Evolutionary conservation across 495 filamentous ascomycete species (phyloP), one percentile per base, ranked within the genome.

Genomic region (Penicillium macrosclerotiorum): DNA sequence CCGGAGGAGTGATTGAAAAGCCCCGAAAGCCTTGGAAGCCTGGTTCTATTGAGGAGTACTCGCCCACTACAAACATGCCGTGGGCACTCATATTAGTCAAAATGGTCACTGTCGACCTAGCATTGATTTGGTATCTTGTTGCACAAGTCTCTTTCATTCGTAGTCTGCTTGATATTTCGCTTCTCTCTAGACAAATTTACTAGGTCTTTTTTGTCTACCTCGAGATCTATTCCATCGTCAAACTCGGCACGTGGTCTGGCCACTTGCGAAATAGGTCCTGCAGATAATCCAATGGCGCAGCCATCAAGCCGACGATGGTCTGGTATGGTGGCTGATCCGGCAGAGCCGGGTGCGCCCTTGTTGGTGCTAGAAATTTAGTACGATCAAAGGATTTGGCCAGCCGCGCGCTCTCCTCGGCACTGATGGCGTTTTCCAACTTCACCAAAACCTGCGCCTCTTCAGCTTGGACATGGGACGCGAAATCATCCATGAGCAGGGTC

Each of bases 361-460:
- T 77, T 0, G 81, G 82, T 0, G 79, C 75, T 54, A 86, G 82
- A 25, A 70, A 64, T 64, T 87, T 86, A 24, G 81, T 83, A 19
- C 74, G 63, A 11, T 61, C 69, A 43, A 85, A 84, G 35, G 67
- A 72, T 17, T 63, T 68, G 3, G 80, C 76, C 14, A 86, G 46
- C 2, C 42, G 22, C 25, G 65, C 59, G 5, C 73, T 78, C 11
- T 68, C 63, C 1, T 67, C 64, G 0, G 45, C 47, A 0, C 55
- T 56, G 2, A 86, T 48, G 0, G 55, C 51, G 11, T 65, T 51
- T 53, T 86, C 82, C 2, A 86, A 59, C 9, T 67, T 67, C 0
- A 51, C 42, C 8, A 82, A 73, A 1, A 86, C 82, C 6, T 73
- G 53, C 2, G 59, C 51, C 47, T 84, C 81, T 55, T 86, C 83